Evolutionary conservation across 495 filamentous ascomycete genomes (phyloP).

Genomic region (Trichoderma asperelloides): DNA sequence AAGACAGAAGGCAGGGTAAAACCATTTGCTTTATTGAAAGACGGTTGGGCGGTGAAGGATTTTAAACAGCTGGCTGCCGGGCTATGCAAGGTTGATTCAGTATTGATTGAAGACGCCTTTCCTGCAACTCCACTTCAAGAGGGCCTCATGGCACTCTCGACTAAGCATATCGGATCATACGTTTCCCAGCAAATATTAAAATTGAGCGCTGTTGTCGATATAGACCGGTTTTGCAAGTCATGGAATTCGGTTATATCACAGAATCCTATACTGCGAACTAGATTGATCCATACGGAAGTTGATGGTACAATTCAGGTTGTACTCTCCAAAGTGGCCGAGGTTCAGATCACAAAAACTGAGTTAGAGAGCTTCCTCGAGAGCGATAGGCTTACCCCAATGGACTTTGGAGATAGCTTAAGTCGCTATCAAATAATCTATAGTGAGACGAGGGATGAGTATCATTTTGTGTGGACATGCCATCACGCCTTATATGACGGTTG

Average conservation of each 20-base stretch:
- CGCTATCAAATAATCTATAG: neutral
- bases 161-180: conserved; percentile 24
- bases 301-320: neutral
- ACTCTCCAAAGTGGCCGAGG: neutral
- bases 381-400: neutral
- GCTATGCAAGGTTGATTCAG: neutral
- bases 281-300: neutral
- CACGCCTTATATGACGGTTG: conserved; percentile 14
- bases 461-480: conserved; percentile 38
- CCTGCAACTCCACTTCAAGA: conserved; percentile 42
- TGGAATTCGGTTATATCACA: neutral
- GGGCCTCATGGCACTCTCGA: conserved; percentile 31
- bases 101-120: conserved; percentile 34
- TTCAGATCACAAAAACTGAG: no score
- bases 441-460: neutral
- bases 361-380: no score
- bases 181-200: conserved; percentile 25
- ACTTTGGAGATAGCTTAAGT: neutral
- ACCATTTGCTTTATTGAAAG: neutral
- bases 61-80: neutral
- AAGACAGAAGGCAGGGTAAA: no score
- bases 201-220: conserved; percentile 28
- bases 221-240: neutral
- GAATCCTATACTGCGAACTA: neutral
- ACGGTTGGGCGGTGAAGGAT: neutral